Percentiles rank a stretch among this genome's conserved stretches.
phyloP scores from a whole-genome alignment of 2,329 filamentous ascomycete genomes.

The Stagonosporopsis chrysanthemi region DNA sequence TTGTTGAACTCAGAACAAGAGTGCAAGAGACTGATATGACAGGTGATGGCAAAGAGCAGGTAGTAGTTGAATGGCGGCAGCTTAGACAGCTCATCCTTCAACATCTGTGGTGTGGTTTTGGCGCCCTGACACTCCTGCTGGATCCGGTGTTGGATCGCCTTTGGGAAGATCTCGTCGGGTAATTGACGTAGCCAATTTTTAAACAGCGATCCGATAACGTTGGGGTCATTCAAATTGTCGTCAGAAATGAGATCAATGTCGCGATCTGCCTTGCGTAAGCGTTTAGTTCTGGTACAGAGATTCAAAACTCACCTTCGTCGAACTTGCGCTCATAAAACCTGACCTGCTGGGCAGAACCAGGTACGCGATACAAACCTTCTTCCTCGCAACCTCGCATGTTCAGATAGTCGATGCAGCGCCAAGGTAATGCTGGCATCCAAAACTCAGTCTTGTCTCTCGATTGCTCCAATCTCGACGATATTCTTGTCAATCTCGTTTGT shows the following conservation, averaged over 20 bases:
- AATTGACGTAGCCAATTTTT: constrained; percentile 95
- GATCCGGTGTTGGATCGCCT: constrained; percentile 79
- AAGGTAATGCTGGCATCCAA: constrained; percentile 97
- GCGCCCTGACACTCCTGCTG: constrained; percentile 80
- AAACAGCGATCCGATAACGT: constrained; percentile 94
- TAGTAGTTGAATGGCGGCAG: constrained; percentile 98
- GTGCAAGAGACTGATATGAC: constrained; percentile 88
- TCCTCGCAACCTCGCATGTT: constrained; percentile 95
- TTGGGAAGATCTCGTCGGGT: constrained; percentile 93
- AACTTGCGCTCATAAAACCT: constrained; percentile 94
- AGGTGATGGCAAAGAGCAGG: constrained; percentile 94
- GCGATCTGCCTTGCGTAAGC: constrained; percentile 63
- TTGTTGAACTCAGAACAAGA: constrained; percentile 96
- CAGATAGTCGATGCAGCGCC: constrained; percentile 89
- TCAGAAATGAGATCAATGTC: constrained; percentile 92
- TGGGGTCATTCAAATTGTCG: constrained; percentile 90
- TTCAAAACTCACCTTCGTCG: constrained; percentile 71
- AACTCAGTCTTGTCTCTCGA: constrained; percentile 96
- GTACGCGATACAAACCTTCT: constrained; percentile 90
- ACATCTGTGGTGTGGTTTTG: constrained; percentile 80
- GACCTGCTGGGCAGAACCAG: constrained; percentile 87
- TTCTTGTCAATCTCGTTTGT: constrained; percentile 88
- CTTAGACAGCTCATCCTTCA: constrained; percentile 90
- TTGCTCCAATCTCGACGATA: constrained; percentile 85
- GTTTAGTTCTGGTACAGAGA: not conserved